These are phyloP conservation scores for Quercus engelmannii DNA, from an alignment of 306 rosid species.

Conservation along the genomic window DNA sequence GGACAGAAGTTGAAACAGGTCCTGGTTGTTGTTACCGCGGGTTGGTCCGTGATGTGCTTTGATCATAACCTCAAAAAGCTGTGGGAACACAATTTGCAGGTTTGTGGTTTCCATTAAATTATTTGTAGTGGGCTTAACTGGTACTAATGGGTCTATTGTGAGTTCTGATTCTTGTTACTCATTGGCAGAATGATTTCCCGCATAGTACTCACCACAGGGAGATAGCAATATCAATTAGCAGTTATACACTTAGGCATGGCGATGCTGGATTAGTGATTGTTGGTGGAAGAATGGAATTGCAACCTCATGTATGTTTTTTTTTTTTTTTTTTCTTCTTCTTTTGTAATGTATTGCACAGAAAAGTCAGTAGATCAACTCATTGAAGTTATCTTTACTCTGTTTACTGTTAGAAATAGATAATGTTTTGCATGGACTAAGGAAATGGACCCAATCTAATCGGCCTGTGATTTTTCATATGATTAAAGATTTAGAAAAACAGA, in stretches of 20 bases:
- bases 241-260: slow-evolving; percentile 90
- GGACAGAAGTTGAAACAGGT: slow-evolving; percentile 79
- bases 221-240: slow-evolving; percentile 77
- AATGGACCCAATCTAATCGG: neutral
- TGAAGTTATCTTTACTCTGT: neutral
- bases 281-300: slow-evolving; percentile 98
- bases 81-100: slow-evolving; percentile 97
- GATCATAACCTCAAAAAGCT: slow-evolving; percentile 88
- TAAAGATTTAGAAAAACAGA: neutral
- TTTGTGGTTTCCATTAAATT: slow-evolving; percentile 19
- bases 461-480: neutral
- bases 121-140: neutral
- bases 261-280: slow-evolving; percentile 90
- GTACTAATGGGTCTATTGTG: neutral
- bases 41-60: slow-evolving; percentile 96
- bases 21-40: slow-evolving; percentile 90
- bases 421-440: neutral
- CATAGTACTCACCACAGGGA: slow-evolving; percentile 97
- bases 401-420: neutral
- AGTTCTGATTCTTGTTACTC: slow-evolving; percentile 18
- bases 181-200: slow-evolving; percentile 83
- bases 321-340: neutral
- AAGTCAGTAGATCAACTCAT: neutral
- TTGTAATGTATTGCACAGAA: neutral
- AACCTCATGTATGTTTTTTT: slow-evolving; percentile 68